Evolutionary conservation across 2,329 filamentous ascomycete species (phyloP), one percentile per base, ranked within the genome.

Genomic region (Helotiales sp.): DNA sequence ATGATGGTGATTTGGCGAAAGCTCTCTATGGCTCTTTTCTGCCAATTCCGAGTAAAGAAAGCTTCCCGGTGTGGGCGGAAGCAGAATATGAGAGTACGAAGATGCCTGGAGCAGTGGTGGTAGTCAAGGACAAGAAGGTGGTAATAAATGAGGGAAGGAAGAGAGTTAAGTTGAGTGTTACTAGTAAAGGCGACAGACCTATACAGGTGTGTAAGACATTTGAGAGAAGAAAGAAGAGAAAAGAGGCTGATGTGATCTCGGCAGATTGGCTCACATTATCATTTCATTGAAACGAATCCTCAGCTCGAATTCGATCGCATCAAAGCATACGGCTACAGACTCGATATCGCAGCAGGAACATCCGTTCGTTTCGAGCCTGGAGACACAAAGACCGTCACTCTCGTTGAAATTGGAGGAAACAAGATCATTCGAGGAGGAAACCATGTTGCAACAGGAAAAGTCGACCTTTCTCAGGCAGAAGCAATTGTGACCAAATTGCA

Each of bases 201-300:
- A 89, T 97, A 60, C 93, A 97, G 79, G 89, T 93, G 71, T 40
- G 73, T 66, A 55, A 25, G 31, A 6, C 3, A 6, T 38, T 30
- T 15, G 48, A 5, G 2, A 15, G 9, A 7, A 17, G 8, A 38
- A n/a, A 19, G 19, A 27, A 19, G 40, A 24, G 8, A 22, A 29
- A 22, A 8, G 29, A 22, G 24, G 25, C 10, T 25, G 51, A 30
- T 17, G 29, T 34, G 38, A 10, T 66, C 31, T 66, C 53, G 13
- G 25, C 66, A 86, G 82, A 81, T 90, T 59, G 93, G 93, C 30
- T 96, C 91, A 30, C 93, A 98, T 75, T 98, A 96, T 73, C 93
- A 97, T 75, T 96, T 98, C 72, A 85, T 96, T 69, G 93, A 98
- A 77, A 89, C 87, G n/a, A 98, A 98, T 74, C 90, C 92, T 0